Evolutionary conservation across 2,329 filamentous ascomycete genomes (phyloP), one percentile per base, ranked within the genome.

Genomic region (Sclerotinia minor): DNA sequence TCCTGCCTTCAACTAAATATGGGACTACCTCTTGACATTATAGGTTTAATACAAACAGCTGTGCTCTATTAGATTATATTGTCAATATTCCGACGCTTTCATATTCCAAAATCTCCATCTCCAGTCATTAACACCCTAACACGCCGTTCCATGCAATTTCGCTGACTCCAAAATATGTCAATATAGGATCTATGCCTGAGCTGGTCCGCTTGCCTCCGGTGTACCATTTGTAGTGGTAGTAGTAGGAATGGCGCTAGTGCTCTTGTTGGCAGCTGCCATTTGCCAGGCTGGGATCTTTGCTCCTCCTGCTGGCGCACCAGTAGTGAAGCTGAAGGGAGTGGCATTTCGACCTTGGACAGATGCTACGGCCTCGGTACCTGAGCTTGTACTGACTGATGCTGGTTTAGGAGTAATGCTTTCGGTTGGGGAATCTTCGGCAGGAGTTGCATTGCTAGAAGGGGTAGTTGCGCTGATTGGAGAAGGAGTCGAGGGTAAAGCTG

Each of bases 251-350:
- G 73, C 67, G 57, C 60, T 70, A 45, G 73, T 67, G 49, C 68
- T 75, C 78, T 84, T 86, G 74, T 84, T 87, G 44, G 87, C 82
- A 76, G 88, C 87, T 59, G 89, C 89, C 83, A 92, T 85, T 79
- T 94, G 91, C 91, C 91, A 94, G 5, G 90, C 86, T 5, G 91
- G 91, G 72, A 94, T 94, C 15, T 89, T 87, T 15, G 90, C 89
- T 79, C 85, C 88, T 45, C 79, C 80, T 19, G 78, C 75, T 49
- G 84, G 78, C 70, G 81, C 80, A 67, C 83, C 80, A 69, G 83
- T 81, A 71, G 73, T 78, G 77, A 87, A 84, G 71, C 73, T 77
- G 77, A 87, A 84, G 41, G 85, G 83, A 73, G 78, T 84, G 15
- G 80, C 77, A 68, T 77, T 78, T 64, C 73, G 71, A 50, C 76